Percentiles rank a stretch among this genome's conserved stretches.
These are phyloP conservation scores for Seiridium cupressi DNA, from an alignment of 2,329 filamentous ascomycete species.

Conservation along the genomic window DNA sequence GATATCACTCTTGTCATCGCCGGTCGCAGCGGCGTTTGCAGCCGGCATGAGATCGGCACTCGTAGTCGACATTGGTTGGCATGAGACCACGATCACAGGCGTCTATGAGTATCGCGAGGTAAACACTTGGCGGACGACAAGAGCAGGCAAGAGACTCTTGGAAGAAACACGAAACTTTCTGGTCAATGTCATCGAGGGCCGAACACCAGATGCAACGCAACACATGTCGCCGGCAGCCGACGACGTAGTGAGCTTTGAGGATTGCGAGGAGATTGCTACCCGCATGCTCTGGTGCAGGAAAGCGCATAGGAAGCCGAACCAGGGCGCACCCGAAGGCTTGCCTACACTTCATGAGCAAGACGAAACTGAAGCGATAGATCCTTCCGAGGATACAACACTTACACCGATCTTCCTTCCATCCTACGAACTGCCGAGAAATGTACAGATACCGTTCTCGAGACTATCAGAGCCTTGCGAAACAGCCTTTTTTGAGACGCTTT, in stretches of 20 bases:
- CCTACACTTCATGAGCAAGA: conserved; percentile 55
- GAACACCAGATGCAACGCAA: conserved; percentile 22
- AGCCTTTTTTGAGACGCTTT: conserved; percentile 64
- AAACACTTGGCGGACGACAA: conserved; percentile 63
- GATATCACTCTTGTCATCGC: conserved; percentile 76
- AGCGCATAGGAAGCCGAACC: conserved; percentile 23
- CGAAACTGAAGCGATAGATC: conserved; percentile 37
- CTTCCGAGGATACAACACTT: conserved; percentile 31
- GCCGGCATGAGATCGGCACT: conserved; percentile 85
- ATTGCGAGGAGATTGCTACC: conserved; percentile 76
- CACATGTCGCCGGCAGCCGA: conserved; percentile 18
- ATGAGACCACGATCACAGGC: conserved; percentile 80
- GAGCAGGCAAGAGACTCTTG: conserved; percentile 72
- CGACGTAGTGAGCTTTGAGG: conserved; percentile 63
- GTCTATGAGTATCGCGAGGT: conserved; percentile 91
- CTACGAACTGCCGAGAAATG: conserved; percentile 46
- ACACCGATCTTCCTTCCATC: conserved; percentile 46
- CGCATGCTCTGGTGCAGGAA: conserved; percentile 76
- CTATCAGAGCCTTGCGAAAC: conserved; percentile 75
- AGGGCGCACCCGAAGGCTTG: conserved; percentile 33
- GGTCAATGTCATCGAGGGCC: conserved; percentile 38
- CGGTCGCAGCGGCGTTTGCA: conserved; percentile 71
- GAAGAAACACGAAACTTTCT: conserved; percentile 67
- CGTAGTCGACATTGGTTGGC: conserved; percentile 89
- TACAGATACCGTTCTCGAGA: conserved; percentile 66